A percentile compares a stretch with the other conserved stretches of the same genome.
Conservation (phyloP, 2,329 filamentous ascomycete species). For the Fusarium incarnatum region DNA sequence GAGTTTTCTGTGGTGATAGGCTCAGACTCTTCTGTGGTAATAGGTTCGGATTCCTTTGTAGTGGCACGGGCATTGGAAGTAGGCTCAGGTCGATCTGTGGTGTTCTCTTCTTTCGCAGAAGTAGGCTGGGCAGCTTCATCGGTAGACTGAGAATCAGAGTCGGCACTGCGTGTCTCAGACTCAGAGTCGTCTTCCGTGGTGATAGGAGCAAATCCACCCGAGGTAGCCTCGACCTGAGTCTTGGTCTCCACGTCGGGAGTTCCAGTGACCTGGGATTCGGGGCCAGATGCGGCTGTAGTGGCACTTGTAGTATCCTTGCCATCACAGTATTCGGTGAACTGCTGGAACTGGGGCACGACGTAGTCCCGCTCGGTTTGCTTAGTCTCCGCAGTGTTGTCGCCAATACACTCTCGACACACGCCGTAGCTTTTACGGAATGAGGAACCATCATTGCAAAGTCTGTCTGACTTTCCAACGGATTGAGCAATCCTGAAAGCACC, state of each 20-base stretch:
- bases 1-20: neutral
- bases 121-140: slow-evolving; percentile 8
- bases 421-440: slow-evolving; percentile 54
- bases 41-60: slow-evolving; percentile 1
- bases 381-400: slow-evolving; percentile 33
- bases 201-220: slow-evolving; percentile 38
- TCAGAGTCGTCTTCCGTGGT: slow-evolving; percentile 19
- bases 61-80: slow-evolving; percentile 12
- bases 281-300: slow-evolving; percentile 14
- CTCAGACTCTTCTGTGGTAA: neutral
- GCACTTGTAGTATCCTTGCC: slow-evolving; percentile 40
- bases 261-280: slow-evolving; percentile 44
- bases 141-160: slow-evolving; percentile 14
- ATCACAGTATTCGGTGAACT: slow-evolving; percentile 61
- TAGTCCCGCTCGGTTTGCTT: slow-evolving; percentile 51
- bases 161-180: slow-evolving; percentile 1
- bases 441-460: slow-evolving; percentile 59
- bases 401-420: slow-evolving; percentile 59
- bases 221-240: slow-evolving; percentile 43
- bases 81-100: slow-evolving; percentile 8
- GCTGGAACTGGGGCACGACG: slow-evolving; percentile 53
- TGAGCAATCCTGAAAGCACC: slow-evolving; percentile 60
- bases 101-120: neutral
- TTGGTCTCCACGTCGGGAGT: slow-evolving; percentile 42
- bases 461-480: slow-evolving; percentile 58